Conservation (phyloP, 768 basidiomycete species). For the Russula olivacea region DNA sequence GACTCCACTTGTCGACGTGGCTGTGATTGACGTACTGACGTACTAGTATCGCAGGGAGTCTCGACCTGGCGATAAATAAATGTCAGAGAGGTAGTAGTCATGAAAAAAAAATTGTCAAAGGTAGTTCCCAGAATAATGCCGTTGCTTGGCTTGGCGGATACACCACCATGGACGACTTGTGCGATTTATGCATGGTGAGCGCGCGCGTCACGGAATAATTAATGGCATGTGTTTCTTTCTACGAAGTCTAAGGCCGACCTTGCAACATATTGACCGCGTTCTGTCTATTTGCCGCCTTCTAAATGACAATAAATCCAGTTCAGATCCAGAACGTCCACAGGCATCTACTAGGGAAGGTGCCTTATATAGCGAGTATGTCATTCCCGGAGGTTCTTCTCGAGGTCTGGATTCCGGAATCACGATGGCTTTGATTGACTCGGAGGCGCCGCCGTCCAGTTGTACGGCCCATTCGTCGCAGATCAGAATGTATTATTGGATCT, state of each 20-base stretch:
- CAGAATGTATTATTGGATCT: conserved; percentile 31
- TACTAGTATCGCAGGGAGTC: conserved; percentile 29
- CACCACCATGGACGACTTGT: conserved; percentile 33
- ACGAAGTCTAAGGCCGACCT: neutral
- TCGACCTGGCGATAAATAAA: conserved; percentile 30
- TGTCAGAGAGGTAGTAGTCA: conserved; percentile 15
- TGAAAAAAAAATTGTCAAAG: no score
- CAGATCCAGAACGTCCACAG: neutral
- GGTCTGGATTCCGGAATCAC: neutral
- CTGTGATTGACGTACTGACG: conserved; percentile 32
- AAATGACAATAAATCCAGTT: neutral
- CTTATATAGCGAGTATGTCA: neutral
- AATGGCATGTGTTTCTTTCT: neutral
- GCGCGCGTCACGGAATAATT: no score
- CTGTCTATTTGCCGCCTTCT: no score
- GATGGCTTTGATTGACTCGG: neutral
- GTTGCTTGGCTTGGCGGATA: neutral
- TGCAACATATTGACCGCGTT: no score
- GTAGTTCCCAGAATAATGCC: neutral
- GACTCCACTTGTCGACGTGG: conserved; percentile 45
- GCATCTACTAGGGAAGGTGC: neutral
- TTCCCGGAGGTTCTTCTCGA: neutral
- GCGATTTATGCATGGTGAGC: no score
- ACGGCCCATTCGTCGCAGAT: conserved; percentile 32
- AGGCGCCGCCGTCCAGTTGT: neutral